Base-by-base conservation (phyloP, 225 moss, liverwort and hornwort genomes). In the Sphagnum tenellum region DNA sequence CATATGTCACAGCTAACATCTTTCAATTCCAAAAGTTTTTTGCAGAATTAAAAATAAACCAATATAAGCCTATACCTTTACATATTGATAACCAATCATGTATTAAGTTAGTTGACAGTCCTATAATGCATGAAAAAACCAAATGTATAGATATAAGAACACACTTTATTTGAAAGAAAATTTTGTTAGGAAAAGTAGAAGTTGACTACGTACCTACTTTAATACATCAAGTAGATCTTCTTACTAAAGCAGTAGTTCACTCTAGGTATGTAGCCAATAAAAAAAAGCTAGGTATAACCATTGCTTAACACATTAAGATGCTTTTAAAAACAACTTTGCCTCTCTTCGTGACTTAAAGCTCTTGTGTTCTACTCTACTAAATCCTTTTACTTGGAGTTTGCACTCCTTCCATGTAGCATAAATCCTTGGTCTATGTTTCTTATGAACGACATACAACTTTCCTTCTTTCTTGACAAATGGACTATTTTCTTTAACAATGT, bases 121-220 rank as follows among this genome's bases (percentile, higher is more conserved):
- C 61, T 45, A 62, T 62, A 4, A 29, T 29, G 51, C 61, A 45
- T 7, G 44, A 44, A 46, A 62, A 62, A 12, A 62, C 45, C 4
- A 62, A 62, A 44, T 5, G 46, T 62, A 62, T 62, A 62, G 61
- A 62, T 45, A 62, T 62, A 45, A 62, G 61, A 46, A 45, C 61
- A 12, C 61, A 62, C 44, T 62, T 62, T 62, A 62, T 62, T 62
- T 5, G 61, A 62, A 12, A 62, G 44, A 62, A 47, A 6, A 45
- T 62, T 45, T 45, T 44, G 44, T 29, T 45, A 62, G 45, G 61
- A 47, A 45, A 62, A 44, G 46, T 62, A 62, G 61, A 45, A 47
- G 61, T 62, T 5, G 61, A 46, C 12, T 62, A 45, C 44, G 61
- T 62, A 4, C 61, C 61, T 45, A 62, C 61, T 47, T 45, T 45